Evolutionary conservation across 495 filamentous ascomycete species (phyloP).

Genomic region (Clohesyomyces aquaticus): DNA sequence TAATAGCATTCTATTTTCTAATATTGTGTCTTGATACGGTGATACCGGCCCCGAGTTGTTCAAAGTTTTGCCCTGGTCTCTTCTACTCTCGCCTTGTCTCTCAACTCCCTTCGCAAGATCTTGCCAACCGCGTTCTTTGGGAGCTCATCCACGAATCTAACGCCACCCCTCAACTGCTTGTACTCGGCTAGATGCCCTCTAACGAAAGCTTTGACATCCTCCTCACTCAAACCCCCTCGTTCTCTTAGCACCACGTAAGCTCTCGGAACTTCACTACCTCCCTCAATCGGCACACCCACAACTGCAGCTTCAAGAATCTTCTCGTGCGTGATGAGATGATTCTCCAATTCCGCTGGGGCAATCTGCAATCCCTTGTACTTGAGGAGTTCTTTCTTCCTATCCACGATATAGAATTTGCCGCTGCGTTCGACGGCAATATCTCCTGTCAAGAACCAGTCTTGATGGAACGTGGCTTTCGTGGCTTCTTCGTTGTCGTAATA

Average conservation of each 20-base stretch:
- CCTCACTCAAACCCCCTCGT: constrained; percentile 56
- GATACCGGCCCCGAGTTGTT: not conserved
- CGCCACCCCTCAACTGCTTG: constrained; percentile 81
- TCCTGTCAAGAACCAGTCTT: constrained; percentile 33
- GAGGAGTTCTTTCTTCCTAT: constrained; percentile 53
- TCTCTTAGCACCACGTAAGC: constrained; percentile 71
- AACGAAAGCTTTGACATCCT: constrained; percentile 67
- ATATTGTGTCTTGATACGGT: not conserved
- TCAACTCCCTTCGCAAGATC: constrained; percentile 76
- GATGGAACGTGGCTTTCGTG: constrained; percentile 15
- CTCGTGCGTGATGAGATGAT: constrained; percentile 69
- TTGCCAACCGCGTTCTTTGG: constrained; percentile 89
- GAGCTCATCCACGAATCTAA: constrained; percentile 78
- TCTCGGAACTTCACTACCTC: constrained; percentile 75
- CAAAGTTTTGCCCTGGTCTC: not conserved
- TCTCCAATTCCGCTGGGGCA: constrained; percentile 84
- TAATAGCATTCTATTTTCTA: not conserved
- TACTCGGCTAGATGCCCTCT: constrained; percentile 63
- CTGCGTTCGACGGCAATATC: constrained; percentile 23
- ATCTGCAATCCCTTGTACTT: constrained; percentile 74
- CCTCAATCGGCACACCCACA: constrained; percentile 72
- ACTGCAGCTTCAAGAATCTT: constrained; percentile 85
- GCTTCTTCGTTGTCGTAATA: constrained; percentile 29
- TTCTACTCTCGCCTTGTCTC: constrained; percentile 52
- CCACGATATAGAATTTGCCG: constrained; percentile 30